phyloP scores from a whole-genome alignment of 1,284 basidiomycete species.

The Cryptococcus sp. region DNA sequence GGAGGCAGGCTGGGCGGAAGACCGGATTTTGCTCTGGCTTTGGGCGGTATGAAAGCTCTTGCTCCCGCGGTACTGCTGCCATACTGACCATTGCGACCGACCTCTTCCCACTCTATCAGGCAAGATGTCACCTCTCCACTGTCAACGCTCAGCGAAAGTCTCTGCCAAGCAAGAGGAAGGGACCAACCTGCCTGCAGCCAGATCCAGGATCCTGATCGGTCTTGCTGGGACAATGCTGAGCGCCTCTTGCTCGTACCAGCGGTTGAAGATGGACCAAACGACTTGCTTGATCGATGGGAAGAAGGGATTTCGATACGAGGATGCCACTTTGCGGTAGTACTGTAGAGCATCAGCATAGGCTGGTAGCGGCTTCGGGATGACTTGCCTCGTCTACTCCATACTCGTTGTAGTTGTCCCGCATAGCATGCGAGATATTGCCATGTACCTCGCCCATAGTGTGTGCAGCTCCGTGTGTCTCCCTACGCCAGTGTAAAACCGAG shows the following conservation, averaged over 20 bases:
- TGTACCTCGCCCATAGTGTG: constrained; percentile 21
- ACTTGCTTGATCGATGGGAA: constrained; percentile 61
- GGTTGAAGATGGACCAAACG: constrained; percentile 33
- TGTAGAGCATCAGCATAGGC: constrained; percentile 14
- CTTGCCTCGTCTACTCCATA: constrained; percentile 60
- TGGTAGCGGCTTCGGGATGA: neutral
- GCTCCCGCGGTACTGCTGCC: neutral
- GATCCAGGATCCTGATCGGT: constrained; percentile 46
- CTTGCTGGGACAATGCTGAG: constrained; percentile 2
- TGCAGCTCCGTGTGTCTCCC: too few relatives aligned
- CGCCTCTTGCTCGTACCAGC: constrained; percentile 50
- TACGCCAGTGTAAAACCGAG: too few relatives aligned
- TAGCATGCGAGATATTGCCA: constrained; percentile 56
- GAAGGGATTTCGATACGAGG: constrained; percentile 66
- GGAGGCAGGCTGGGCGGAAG: constrained; percentile 6
- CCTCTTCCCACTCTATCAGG: constrained; percentile 40
- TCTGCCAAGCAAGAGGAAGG: neutral
- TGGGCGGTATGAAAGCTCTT: constrained; percentile 35
- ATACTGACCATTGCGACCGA: constrained; percentile 1
- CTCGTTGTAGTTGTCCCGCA: constrained; percentile 63
- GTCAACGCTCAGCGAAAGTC: neutral
- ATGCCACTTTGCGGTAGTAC: constrained; percentile 55
- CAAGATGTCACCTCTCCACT: constrained; percentile 47
- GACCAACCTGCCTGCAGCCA: constrained; percentile 52
- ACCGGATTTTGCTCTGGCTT: constrained; percentile 11